A percentile compares a stretch with the other conserved stretches of the same genome.
Conservation (phyloP, 805 yeast genomes). For the Ogataea naganishii region DNA sequence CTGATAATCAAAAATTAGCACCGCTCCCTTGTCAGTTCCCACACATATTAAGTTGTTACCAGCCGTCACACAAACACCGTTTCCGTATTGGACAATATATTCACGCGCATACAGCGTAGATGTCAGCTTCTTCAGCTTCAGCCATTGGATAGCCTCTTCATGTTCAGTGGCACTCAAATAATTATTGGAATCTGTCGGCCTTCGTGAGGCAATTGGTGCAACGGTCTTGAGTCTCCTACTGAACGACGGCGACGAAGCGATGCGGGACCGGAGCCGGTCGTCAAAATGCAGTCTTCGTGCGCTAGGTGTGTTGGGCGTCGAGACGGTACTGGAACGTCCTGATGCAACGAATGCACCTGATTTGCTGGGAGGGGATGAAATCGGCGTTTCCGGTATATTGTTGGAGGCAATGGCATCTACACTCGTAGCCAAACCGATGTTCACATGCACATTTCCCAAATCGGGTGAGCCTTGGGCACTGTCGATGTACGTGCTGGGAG, state of each 20-base stretch:
- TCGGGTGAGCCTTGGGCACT: too few species aligned
- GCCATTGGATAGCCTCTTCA: slow-evolving; percentile 17
- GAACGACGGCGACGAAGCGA: background rate
- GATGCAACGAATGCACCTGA: too few species aligned
- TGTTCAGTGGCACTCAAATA: background rate
- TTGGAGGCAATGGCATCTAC: too few species aligned
- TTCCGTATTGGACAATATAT: slow-evolving; percentile 32
- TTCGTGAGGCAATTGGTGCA: background rate
- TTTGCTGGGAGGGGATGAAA: too few species aligned
- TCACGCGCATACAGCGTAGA: slow-evolving; percentile 11
- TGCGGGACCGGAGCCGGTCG: slow-evolving; percentile 2
- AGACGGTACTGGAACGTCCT: too few species aligned
- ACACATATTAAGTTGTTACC: slow-evolving; percentile 39
- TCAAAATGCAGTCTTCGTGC: slow-evolving; percentile 3
- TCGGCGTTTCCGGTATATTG: too few species aligned
- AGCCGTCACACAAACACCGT: slow-evolving; percentile 36
- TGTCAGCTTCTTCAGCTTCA: slow-evolving; percentile 18
- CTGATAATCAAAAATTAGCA: slow-evolving; percentile 59
- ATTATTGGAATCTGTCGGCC: background rate
- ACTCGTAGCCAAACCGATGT: too few species aligned
- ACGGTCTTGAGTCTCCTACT: background rate
- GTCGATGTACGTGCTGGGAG: too few species aligned
- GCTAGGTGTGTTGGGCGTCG: too few species aligned
- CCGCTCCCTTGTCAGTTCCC: slow-evolving; percentile 63
- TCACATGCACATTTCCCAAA: too few species aligned